Evolutionary conservation across 345 rosid species (phyloP).

Genomic region (Camelina sativa): DNA sequence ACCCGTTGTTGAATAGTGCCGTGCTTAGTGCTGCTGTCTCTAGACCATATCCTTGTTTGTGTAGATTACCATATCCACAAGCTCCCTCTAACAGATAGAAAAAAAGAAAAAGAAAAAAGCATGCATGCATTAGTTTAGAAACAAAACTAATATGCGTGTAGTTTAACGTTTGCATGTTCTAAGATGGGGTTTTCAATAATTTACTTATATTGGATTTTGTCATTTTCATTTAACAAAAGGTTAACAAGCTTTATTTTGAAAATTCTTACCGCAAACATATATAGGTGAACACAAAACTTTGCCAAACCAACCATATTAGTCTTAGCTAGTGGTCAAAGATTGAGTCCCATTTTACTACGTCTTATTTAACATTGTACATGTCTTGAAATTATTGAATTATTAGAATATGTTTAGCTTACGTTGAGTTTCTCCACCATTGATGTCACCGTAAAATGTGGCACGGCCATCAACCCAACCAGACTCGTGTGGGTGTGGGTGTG

Average conservation of each 20-base stretch:
- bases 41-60: conserved; percentile 57
- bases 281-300: no score
- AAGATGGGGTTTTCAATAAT: no score
- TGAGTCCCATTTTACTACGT: background rate
- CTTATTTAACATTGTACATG: background rate
- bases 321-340: background rate
- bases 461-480: conserved; percentile 20
- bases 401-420: conserved; percentile 16
- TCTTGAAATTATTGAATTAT: background rate
- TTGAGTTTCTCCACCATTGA: conserved; percentile 34
- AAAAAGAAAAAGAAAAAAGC: background rate
- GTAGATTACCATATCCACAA: conserved; percentile 61
- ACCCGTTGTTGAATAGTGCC: conserved; percentile 39
- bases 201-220: no score
- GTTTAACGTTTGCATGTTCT: no score
- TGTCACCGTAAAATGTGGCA: conserved; percentile 44
- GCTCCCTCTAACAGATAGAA: conserved; percentile 50
- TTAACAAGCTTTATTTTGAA: no score
- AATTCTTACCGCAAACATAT: no score
- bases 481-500: no score
- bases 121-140: background rate
- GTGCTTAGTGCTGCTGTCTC: conserved; percentile 57
- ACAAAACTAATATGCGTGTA: background rate
- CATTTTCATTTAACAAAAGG: no score
- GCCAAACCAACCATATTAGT: background rate